phyloP scores from a whole-genome alignment of 2,329 filamentous ascomycete species.

The Aspergillus persii region DNA sequence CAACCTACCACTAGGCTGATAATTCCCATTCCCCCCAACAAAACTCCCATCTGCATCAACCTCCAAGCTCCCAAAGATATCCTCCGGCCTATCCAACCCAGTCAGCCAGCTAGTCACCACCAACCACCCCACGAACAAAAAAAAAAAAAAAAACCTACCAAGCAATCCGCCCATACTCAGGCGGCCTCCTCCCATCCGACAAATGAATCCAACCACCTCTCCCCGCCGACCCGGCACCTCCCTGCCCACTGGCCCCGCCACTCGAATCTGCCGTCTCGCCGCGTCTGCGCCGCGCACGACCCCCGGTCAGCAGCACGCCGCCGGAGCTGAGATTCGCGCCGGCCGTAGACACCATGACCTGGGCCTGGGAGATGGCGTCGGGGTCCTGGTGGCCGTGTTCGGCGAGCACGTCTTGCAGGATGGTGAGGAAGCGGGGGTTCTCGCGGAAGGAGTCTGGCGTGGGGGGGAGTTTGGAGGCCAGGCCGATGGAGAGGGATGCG shows the following conservation, averaged over 20 bases:
- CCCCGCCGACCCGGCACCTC: conserved; percentile 57
- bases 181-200: conserved; percentile 59
- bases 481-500: conserved; percentile 54
- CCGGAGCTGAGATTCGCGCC: conserved; percentile 55
- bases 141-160: conserved; percentile 37
- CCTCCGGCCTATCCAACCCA: conserved; percentile 50
- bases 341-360: conserved; percentile 58
- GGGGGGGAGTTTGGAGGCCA: conserved; percentile 54
- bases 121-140: too few relatives aligned
- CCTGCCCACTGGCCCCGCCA: conserved; percentile 58
- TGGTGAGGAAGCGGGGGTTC: conserved; percentile 56
- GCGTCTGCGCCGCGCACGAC: conserved; percentile 31
- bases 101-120: conserved; percentile 9
- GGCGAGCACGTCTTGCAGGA: conserved; percentile 56
- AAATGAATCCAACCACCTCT: conserved; percentile 63
- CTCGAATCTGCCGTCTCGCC: conserved; percentile 45
- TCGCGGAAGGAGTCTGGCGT: conserved; percentile 56
- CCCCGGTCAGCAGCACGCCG: conserved; percentile 46
- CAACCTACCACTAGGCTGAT: conserved; percentile 55
- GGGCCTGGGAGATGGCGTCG: conserved; percentile 56
- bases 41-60: conserved; percentile 59
- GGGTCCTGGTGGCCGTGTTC: conserved; percentile 57
- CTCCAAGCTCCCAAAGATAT: conserved; percentile 65
- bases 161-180: conserved; percentile 63
- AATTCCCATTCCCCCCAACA: conserved; percentile 55